A percentile compares a stretch with the other conserved stretches of the same genome.
Conservation (phyloP, 1,139 yeast species). For the Nakaseomyces glabratus region DNA sequence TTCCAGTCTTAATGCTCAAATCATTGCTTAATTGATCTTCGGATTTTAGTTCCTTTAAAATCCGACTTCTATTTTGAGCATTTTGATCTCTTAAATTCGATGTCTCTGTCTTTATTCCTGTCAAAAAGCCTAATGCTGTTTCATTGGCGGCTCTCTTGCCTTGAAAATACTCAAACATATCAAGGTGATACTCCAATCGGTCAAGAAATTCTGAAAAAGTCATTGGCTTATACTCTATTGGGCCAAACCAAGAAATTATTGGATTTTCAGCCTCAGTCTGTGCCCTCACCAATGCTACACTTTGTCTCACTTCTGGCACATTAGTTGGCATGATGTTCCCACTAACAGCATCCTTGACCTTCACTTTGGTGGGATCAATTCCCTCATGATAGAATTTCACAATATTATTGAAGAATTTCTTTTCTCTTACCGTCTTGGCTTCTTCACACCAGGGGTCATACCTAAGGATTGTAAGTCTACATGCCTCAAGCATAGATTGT, state of each 20-base stretch:
- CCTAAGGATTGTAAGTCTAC: slow-evolving; percentile 40
- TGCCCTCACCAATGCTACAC: slow-evolving; percentile 36
- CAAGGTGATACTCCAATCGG: slow-evolving; percentile 33
- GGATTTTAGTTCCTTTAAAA: background rate
- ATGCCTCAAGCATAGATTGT: slow-evolving; percentile 37
- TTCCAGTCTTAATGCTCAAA: no score
- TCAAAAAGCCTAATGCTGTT: slow-evolving; percentile 7
- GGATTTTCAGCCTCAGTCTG: slow-evolving; percentile 40
- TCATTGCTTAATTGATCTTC: background rate
- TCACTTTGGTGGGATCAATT: slow-evolving; percentile 29
- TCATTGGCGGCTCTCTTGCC: slow-evolving; percentile 14
- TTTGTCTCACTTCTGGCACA: slow-evolving; percentile 30
- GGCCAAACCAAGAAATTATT: slow-evolving; percentile 47
- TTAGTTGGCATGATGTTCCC: slow-evolving; percentile 26
- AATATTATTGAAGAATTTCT: slow-evolving; percentile 31
- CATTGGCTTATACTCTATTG: slow-evolving; percentile 47
- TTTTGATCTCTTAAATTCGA: slow-evolving; percentile 13
- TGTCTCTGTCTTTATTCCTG: slow-evolving; percentile 12
- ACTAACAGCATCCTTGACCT: slow-evolving; percentile 27
- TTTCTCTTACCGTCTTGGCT: slow-evolving; percentile 35
- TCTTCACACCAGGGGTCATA: slow-evolving; percentile 63
- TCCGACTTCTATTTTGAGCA: slow-evolving; percentile 11
- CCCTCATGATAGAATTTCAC: slow-evolving; percentile 30
- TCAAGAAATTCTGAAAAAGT: slow-evolving; percentile 39
- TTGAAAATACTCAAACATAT: slow-evolving; percentile 24